Conservation (phyloP, 31 red algal species). For the Endocladia muricata region DNA sequence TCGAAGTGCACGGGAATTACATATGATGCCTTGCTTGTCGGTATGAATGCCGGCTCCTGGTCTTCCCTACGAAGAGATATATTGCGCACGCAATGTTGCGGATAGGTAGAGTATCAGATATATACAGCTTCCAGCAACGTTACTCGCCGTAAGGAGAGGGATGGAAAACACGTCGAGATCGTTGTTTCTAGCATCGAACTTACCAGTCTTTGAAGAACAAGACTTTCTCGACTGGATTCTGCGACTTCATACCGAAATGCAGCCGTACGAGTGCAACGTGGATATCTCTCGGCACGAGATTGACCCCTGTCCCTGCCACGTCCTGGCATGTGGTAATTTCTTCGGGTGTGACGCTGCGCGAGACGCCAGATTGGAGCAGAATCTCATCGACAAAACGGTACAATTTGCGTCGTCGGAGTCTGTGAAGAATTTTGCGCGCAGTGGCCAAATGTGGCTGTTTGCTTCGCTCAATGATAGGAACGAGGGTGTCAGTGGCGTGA, state of each 20-base stretch:
- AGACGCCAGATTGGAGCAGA: conserved; percentile 55
- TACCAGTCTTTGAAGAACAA: conserved; percentile 87
- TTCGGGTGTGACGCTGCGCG: conserved; percentile 21
- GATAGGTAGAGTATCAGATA: neutral
- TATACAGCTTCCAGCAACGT: neutral
- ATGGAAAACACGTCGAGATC: neutral
- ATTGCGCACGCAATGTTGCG: neutral
- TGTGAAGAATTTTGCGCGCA: conserved; percentile 66
- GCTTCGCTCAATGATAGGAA: conserved; percentile 78
- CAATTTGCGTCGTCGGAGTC: conserved; percentile 75
- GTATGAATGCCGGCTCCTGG: conserved; percentile 45
- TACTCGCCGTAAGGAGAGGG: neutral
- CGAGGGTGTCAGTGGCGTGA: conserved; percentile 66
- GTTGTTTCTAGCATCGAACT: conserved; percentile 12
- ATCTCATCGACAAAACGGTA: conserved; percentile 92
- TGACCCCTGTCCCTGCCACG: conserved; percentile 44
- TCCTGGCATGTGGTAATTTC: conserved; percentile 76
- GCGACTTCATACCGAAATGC: conserved; percentile 74
- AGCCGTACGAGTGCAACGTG: conserved; percentile 64
- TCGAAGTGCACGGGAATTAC: conserved; percentile 70
- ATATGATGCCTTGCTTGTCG: conserved; percentile 57
- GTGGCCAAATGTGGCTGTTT: conserved; percentile 52
- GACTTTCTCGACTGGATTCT: conserved; percentile 84
- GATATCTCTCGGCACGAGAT: conserved; percentile 73
- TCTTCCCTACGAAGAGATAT: conserved; percentile 35